Evolutionary conservation across 2,329 filamentous ascomycete species (phyloP), one percentile per base, ranked within the genome.

Genomic region (Ascochyta pisi): DNA sequence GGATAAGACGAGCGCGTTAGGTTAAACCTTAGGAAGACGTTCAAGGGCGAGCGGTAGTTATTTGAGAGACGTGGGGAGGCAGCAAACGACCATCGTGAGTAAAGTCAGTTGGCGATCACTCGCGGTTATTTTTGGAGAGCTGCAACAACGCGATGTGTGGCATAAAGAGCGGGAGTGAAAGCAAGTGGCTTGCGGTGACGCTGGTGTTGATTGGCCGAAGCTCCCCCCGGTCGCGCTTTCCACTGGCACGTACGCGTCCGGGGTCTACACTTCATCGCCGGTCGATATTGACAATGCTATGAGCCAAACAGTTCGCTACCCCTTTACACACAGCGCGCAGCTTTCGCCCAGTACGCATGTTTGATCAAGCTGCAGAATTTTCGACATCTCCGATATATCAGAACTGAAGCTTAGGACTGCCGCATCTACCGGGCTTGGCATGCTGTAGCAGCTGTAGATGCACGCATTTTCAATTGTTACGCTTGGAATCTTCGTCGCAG

Each of bases 401-500:
- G 6, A 23, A 13, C 15, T 24, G 9, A 29, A 31, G 24, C n/a
- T 16, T 31, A 19, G 29, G 27, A 50, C 16, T 13, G 19, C 24
- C 31, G 22, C 47, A 16, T 37, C 33, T 8, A 27, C 42, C 41
- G 52, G 22, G 51, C 65, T 67, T 67, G 65, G 62, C 61, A 68
- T 65, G 42, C 60, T 46, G 84, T 97, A 98, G 94, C 93, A 97
- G 44, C 59, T 49, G 62, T 85, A 83, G 84, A 98, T 98, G 94
- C 93, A 97, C 92, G 92, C 93, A 73, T 97, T 98, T 83, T 98
- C 94, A 63, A 83, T 94, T 77, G 86, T 97, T 78, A 96, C 93
- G 73, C 88, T 96, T 81, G 92, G 90, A 81, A 97, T 99, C 82
- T 99, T 99, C 83, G 90, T 98, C 84, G 94, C 95, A 82, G 95